Percentiles rank a stretch among this genome's conserved stretches.
Evolutionary conservation across 1,139 yeast genomes (phyloP).

Genomic region (Kodamaea alishanica): DNA sequence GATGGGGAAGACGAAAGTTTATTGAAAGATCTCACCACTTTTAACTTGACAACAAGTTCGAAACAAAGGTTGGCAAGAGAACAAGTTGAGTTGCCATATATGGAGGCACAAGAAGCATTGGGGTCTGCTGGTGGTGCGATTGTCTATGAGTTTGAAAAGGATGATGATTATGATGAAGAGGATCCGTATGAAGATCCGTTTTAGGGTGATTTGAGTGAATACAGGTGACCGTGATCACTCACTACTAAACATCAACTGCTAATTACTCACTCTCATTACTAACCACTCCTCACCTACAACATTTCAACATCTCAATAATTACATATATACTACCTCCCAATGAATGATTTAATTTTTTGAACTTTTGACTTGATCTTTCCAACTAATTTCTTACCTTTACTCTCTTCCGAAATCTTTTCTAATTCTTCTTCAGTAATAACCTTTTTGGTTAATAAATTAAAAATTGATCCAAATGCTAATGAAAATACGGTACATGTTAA

Average conservation of each 20-base stretch:
- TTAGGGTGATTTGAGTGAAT: no score
- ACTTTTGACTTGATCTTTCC: conserved; percentile 15
- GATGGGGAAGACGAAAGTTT: conserved; percentile 37
- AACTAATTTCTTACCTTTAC: conserved; percentile 21
- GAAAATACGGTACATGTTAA: conserved; percentile 93
- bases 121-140: conserved; percentile 84
- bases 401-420: conserved; percentile 35
- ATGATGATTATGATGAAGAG: conserved; percentile 92
- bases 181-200: conserved; percentile 98
- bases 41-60: conserved; percentile 71
- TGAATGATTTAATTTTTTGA: conserved; percentile 6
- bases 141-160: conserved; percentile 83
- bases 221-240: no score
- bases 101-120: conserved; percentile 76
- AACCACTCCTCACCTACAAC: no score
- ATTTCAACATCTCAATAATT: not conserved
- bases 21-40: conserved; percentile 75
- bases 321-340: conserved; percentile 2
- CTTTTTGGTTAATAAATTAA: conserved; percentile 71
- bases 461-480: conserved; percentile 81
- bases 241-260: no score
- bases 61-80: conserved; percentile 77
- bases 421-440: conserved; percentile 77
- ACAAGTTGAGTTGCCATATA: conserved; percentile 81
- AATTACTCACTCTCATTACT: no score